Evolutionary conservation across 148 eudicot genomes (phyloP).

Genomic region (Tetragonia tetragonoides): DNA sequence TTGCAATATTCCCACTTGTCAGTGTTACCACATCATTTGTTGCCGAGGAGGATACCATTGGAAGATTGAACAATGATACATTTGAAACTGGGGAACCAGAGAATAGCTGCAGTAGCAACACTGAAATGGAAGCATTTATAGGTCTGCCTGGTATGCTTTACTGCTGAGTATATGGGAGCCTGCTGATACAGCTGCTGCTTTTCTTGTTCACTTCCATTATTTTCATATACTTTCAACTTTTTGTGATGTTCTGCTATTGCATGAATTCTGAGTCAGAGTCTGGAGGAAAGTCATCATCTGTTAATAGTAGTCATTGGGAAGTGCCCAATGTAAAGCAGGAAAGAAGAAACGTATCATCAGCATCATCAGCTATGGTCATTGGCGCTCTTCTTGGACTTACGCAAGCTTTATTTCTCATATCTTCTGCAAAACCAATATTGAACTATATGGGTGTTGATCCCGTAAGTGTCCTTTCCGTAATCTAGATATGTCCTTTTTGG

Average conservation of each 20-base stretch:
- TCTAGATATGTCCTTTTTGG: background rate
- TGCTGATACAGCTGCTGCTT: background rate
- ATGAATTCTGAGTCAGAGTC: background rate
- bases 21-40: conserved; percentile 49
- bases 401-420: conserved; percentile 35
- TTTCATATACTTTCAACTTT: background rate
- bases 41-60: conserved; percentile 39
- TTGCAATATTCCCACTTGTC: conserved; percentile 44
- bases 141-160: background rate
- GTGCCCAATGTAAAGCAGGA: background rate
- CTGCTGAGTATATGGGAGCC: background rate
- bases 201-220: background rate
- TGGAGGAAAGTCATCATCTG: background rate
- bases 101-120: background rate
- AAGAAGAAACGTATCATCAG: conserved; percentile 38
- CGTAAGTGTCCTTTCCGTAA: conserved; percentile 20
- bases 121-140: conserved; percentile 7
- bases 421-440: conserved; percentile 30
- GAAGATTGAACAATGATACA: background rate
- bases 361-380: conserved; percentile 36
- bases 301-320: background rate
- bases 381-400: conserved; percentile 36
- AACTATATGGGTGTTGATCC: conserved; percentile 34
- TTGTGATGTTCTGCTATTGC: background rate
- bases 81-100: conserved; percentile 8